Conservation (phyloP, 2,329 filamentous ascomycete species). For the Diaporthe ampelina region DNA sequence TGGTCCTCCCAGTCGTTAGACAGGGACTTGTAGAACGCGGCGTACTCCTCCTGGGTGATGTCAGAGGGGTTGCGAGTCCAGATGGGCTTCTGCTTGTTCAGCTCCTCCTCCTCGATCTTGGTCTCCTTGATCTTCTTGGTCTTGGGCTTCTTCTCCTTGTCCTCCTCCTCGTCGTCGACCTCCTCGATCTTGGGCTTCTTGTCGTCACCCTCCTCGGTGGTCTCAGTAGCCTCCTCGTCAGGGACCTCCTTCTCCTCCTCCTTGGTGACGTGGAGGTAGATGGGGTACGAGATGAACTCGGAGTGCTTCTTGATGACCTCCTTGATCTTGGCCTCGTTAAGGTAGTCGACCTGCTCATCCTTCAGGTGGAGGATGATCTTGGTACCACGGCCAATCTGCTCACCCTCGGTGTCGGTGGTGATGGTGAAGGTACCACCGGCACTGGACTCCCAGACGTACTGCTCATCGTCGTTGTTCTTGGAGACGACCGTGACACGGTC, state of each 20-base stretch:
- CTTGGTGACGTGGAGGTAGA: slow-evolving; percentile 99
- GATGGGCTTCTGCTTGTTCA: slow-evolving; percentile 94
- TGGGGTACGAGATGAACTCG: slow-evolving; percentile 99
- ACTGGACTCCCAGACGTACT: slow-evolving; percentile 99
- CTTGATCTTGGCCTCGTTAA: slow-evolving; percentile 99
- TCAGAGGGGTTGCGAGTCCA: slow-evolving; percentile 88
- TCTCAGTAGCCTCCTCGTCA: slow-evolving; percentile 82
- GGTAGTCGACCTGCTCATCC: slow-evolving; percentile 98
- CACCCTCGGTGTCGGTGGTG: slow-evolving; percentile 88
- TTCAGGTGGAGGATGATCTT: slow-evolving; percentile 99
- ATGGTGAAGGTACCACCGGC: slow-evolving; percentile 98
- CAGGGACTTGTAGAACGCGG: slow-evolving; percentile 99
- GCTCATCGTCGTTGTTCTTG: slow-evolving; percentile 99
- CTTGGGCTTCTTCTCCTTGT: slow-evolving; percentile 91
- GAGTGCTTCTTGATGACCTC: slow-evolving; percentile 99
- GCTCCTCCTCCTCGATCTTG: slow-evolving; percentile 98
- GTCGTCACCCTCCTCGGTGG: slow-evolving; percentile 80
- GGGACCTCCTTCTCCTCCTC: slow-evolving; percentile 99
- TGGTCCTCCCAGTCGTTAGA: slow-evolving; percentile 99
- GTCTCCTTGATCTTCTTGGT: slow-evolving; percentile 99
- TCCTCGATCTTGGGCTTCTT: slow-evolving; percentile 98
- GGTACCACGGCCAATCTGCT: slow-evolving; percentile 92
- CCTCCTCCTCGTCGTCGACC: slow-evolving; percentile 87
- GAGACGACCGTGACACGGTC: slow-evolving; percentile 96
- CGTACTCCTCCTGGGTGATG: slow-evolving; percentile 93